These are phyloP conservation scores for Xylaria sp. DNA, from an alignment of 2,329 filamentous ascomycete genomes.

Conservation along the genomic window DNA sequence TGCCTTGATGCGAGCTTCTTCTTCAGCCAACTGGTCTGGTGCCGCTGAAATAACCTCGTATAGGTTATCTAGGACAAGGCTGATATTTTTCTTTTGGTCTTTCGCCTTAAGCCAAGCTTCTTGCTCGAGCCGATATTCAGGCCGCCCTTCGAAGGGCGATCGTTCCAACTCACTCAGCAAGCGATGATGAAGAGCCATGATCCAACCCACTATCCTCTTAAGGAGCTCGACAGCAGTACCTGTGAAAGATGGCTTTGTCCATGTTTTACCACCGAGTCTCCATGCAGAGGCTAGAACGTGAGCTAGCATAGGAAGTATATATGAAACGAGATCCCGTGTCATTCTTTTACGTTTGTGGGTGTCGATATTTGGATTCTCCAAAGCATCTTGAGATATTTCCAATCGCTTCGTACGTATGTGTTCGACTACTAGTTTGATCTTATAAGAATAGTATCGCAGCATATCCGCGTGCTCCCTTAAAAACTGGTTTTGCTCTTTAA, in stretches of 20 bases:
- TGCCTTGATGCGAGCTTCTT: slow-evolving; percentile 18
- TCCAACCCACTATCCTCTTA: slow-evolving; percentile 33
- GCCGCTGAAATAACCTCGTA: slow-evolving; percentile 20
- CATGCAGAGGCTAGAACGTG: slow-evolving; percentile 36
- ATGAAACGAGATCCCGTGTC: slow-evolving; percentile 31
- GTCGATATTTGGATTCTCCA: slow-evolving; percentile 14
- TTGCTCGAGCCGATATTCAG: slow-evolving; percentile 1
- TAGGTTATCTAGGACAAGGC: slow-evolving; percentile 26
- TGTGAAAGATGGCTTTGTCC: slow-evolving; percentile 33
- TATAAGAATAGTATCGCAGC: slow-evolving; percentile 35
- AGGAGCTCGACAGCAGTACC: slow-evolving; percentile 33
- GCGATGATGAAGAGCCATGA: slow-evolving; percentile 30
- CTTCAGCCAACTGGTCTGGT: slow-evolving; percentile 29
- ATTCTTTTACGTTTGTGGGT: slow-evolving; percentile 28
- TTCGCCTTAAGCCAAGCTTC: slow-evolving; percentile 4
- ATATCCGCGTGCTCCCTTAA: slow-evolving; percentile 33
- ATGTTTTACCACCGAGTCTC: slow-evolving; percentile 33
- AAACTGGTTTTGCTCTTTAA: slow-evolving; percentile 38
- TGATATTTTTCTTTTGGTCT: slow-evolving; percentile 30
- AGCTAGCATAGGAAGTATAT: slow-evolving; percentile 37
- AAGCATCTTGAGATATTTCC: neutral
- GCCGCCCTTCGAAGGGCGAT: slow-evolving; percentile 10
- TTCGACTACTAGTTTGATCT: slow-evolving; percentile 29
- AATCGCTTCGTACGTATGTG: slow-evolving; percentile 33
- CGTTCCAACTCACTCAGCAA: slow-evolving; percentile 25